Evolutionary conservation across 306 rosid species (phyloP), one percentile per base, ranked within the genome.

Genomic region (Acmispon strigosus): DNA sequence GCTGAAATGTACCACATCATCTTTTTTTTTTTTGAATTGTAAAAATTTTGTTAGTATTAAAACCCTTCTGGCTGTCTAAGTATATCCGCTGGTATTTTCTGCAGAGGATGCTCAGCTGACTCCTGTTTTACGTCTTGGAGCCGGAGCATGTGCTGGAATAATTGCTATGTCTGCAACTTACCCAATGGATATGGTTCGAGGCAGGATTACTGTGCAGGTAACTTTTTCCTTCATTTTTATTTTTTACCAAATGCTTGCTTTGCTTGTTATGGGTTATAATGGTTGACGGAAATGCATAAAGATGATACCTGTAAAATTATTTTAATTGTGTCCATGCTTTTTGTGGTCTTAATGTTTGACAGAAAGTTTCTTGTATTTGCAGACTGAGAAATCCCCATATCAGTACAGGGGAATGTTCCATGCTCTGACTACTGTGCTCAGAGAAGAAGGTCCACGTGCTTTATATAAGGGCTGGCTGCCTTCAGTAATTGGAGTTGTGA

Each of bases 181-280:
- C 82, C 99, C 99, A 15, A 89, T 95, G 97, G 99, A 95, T 85
- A 89, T 95, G 99, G 99, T 95, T 53, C 97, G 99, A 69, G 99
- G 99, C 76, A 82, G 99, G 83, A 74, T 95, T 75, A 95, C 99
- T 27, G 99, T 95, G 42, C 99, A 95, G 99, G 99, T 95, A 75
- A 0, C 1, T 24, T 79, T 32, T 59, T 44, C 59, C 39, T 58
- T 53, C 63, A 51, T 54, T 72, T 74, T n/a, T 49, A 12, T 6
- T 52, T 72, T 56, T 71, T 69, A 54, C 17, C 24, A 14, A 44
- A 61, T 72, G 70, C 43, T 44, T 58, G 36, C 17, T 72, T 66
- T 71, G 20, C 5, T 72, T 52, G 51, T 47, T 51, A 8, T 42
- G 52, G 48, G 15, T 24, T 47, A 51, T 44, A 53, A 8, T 62